A percentile compares a stretch with the other conserved stretches of the same genome.
Evolutionary conservation across 169 alveolate genomes (phyloP).

Genomic region (Theileria equi): DNA sequence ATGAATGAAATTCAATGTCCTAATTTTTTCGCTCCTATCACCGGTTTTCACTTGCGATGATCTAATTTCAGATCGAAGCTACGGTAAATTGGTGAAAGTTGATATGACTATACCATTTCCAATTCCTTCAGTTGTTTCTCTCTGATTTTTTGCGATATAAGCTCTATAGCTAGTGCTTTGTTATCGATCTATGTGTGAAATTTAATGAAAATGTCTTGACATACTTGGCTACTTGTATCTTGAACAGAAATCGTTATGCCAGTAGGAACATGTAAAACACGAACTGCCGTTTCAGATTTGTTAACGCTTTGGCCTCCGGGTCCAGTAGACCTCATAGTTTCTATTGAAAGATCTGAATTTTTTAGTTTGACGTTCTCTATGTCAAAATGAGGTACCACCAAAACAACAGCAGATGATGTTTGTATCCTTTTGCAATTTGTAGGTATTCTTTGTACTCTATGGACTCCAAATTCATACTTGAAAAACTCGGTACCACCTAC

Average conservation of each 20-base stretch:
- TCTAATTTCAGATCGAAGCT: neutral
- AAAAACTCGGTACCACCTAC: slow-evolving; percentile 51
- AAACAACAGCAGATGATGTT: slow-evolving; percentile 83
- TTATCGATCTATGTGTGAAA: slow-evolving; percentile 30
- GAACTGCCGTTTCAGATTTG: slow-evolving; percentile 89
- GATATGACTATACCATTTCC: slow-evolving; percentile 12
- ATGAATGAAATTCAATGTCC: slow-evolving; percentile 87
- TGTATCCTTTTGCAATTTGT: slow-evolving; percentile 84
- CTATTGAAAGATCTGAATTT: slow-evolving; percentile 80
- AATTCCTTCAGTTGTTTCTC: slow-evolving; percentile 16
- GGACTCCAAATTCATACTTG: slow-evolving; percentile 75
- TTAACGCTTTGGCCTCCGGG: slow-evolving; percentile 94
- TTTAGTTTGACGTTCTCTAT: slow-evolving; percentile 51
- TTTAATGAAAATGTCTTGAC: neutral
- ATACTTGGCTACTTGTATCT: slow-evolving; percentile 56
- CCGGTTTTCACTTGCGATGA: slow-evolving; percentile 78
- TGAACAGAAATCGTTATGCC: slow-evolving; percentile 75
- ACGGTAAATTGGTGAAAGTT: neutral
- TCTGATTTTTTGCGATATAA: slow-evolving; percentile 19
- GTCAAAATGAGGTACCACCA: slow-evolving; percentile 75
- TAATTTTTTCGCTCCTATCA: slow-evolving; percentile 83
- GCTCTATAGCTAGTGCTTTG: slow-evolving; percentile 54
- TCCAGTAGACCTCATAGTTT: slow-evolving; percentile 89
- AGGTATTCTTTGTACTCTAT: slow-evolving; percentile 88
- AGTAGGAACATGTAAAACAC: slow-evolving; percentile 90